Evolutionary conservation across 495 filamentous ascomycete genomes (phyloP).

Genomic region (Trichoderma gamsii): DNA sequence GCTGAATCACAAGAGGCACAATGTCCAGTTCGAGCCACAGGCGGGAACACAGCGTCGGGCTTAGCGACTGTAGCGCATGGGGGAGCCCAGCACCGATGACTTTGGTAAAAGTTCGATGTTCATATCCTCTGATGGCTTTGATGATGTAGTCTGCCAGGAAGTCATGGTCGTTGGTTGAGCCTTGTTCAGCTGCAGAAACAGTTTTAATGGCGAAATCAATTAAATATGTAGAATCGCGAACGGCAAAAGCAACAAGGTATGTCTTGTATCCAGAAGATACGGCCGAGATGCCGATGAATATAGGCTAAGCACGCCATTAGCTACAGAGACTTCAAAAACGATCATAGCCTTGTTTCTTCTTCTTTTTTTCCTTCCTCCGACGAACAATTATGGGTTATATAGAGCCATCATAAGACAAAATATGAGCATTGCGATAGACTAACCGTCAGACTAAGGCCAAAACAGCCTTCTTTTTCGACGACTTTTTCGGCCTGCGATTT

Average conservation of each 20-base stretch:
- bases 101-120: slow-evolving; percentile 57
- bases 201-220: slow-evolving; percentile 65
- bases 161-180: slow-evolving; percentile 33
- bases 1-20: slow-evolving; percentile 54
- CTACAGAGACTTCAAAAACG: background rate
- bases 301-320: background rate
- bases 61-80: slow-evolving; percentile 41
- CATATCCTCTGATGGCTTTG: slow-evolving; percentile 47
- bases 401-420: too few species aligned
- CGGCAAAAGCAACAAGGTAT: slow-evolving; percentile 56
- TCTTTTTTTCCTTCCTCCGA: too few species aligned
- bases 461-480: slow-evolving; percentile 40
- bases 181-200: slow-evolving; percentile 35
- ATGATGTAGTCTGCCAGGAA: slow-evolving; percentile 51
- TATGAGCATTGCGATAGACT: slow-evolving; percentile 10
- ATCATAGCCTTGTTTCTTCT: too few species aligned
- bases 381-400: too few species aligned
- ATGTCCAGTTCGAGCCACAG: slow-evolving; percentile 78
- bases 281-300: slow-evolving; percentile 50
- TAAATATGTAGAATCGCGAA: slow-evolving; percentile 73
- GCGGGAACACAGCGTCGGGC: slow-evolving; percentile 60
- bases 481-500: slow-evolving; percentile 20
- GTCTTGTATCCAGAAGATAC: slow-evolving; percentile 43
- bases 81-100: slow-evolving; percentile 61
- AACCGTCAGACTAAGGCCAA: slow-evolving; percentile 40